Percentiles rank a stretch among this genome's conserved stretches.
Evolutionary conservation across 2,329 filamentous ascomycete species (phyloP).

Genomic region (Hymenoscyphus salicellus): DNA sequence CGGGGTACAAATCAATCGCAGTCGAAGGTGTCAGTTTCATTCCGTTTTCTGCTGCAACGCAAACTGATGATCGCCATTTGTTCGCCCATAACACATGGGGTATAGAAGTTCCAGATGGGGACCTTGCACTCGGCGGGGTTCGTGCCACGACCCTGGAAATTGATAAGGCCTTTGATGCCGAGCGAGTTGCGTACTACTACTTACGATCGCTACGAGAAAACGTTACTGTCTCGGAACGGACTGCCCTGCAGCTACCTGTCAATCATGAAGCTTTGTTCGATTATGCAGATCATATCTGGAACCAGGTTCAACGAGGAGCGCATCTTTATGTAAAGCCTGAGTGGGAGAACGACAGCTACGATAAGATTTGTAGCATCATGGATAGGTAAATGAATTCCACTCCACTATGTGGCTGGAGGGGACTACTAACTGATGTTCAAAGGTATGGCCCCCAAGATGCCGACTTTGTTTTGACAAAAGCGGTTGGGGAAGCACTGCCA

Average conservation of each 20-base stretch:
- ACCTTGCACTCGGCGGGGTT: slow-evolving; percentile 11
- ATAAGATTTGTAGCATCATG: neutral
- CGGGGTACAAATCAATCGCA: neutral
- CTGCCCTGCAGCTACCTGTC: slow-evolving; percentile 5
- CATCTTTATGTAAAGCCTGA: slow-evolving; percentile 20
- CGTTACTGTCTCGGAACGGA: slow-evolving; percentile 11
- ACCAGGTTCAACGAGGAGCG: slow-evolving; percentile 12
- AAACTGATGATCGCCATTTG: neutral
- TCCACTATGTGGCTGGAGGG: neutral
- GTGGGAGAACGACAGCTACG: slow-evolving; percentile 15
- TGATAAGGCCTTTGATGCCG: slow-evolving; percentile 13
- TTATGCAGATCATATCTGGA: slow-evolving; percentile 3
- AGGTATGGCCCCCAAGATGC: neutral
- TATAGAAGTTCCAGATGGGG: slow-evolving; percentile 20
- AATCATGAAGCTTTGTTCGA: slow-evolving; percentile 11
- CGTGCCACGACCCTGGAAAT: slow-evolving; percentile 16
- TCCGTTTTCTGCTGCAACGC: neutral
- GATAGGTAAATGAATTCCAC: neutral
- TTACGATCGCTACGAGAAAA: slow-evolving; percentile 6
- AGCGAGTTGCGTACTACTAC: slow-evolving; percentile 20
- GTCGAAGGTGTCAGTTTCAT: neutral
- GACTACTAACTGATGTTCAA: neutral
- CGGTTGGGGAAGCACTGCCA: neutral
- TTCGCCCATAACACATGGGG: slow-evolving; percentile 18
- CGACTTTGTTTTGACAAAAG: neutral